Conservation (phyloP, 441 rosid species). For the Mallotus japonicus region DNA sequence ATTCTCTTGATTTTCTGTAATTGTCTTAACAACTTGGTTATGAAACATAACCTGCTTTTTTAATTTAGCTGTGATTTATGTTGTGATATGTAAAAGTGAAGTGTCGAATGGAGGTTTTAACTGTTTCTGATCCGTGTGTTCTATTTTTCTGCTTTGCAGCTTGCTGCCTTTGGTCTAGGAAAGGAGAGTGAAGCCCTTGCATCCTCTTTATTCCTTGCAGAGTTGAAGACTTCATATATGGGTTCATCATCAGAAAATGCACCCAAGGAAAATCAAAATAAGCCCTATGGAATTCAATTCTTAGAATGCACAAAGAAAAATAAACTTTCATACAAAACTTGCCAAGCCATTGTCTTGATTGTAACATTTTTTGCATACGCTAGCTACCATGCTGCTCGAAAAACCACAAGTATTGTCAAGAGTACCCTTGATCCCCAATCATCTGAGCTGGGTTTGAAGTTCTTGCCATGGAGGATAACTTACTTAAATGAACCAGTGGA, state of each 20-base stretch:
- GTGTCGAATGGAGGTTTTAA: not conserved
- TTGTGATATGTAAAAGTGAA: not conserved
- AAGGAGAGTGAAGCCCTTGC: constrained; percentile 15
- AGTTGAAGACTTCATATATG: constrained; percentile 35
- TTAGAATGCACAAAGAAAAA: constrained; percentile 47
- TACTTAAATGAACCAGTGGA: constrained; percentile 29
- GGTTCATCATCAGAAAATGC: constrained; percentile 42
- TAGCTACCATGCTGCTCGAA: constrained; percentile 78
- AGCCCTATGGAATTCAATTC: constrained; percentile 64
- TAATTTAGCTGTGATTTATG: not conserved
- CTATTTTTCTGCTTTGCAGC: constrained; percentile 23
- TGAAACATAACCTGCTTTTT: not conserved
- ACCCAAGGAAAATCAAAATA: constrained; percentile 24
- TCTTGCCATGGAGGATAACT: constrained; percentile 35
- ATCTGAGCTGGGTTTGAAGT: constrained; percentile 42
- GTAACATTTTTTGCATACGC: constrained; percentile 79
- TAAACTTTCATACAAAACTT: constrained; percentile 57
- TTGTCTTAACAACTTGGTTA: constrained; percentile 3
- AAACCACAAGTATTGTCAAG: constrained; percentile 89
- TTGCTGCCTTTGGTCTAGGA: constrained; percentile 16
- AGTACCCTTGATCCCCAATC: constrained; percentile 84
- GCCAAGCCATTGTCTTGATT: constrained; percentile 76
- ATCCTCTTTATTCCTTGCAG: constrained; percentile 16
- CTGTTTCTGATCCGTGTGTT: constrained; percentile 7
- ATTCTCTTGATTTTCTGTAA: constrained; percentile 3